Conservation (phyloP, 352 stramenopile genomes). For the Phytopythium ostracodes region DNA sequence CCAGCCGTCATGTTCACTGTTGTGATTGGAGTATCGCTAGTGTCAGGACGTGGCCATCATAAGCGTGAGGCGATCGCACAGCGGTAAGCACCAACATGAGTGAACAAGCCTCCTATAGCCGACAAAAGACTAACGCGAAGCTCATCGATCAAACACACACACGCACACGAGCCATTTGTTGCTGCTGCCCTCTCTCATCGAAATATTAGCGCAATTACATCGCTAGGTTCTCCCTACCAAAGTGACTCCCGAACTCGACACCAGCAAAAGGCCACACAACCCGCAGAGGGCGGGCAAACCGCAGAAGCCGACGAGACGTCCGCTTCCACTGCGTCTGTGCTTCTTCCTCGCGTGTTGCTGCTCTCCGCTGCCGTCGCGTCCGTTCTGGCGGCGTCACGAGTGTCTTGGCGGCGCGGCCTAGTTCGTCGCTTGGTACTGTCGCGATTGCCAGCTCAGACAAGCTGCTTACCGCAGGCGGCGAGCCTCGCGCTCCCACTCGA, state of each 20-base stretch:
- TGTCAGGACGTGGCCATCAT: too few species aligned
- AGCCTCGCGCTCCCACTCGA: conserved; percentile 99
- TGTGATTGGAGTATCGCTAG: too few species aligned
- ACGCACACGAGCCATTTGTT: conserved; percentile 1
- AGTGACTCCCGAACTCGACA: neutral
- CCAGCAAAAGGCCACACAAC: neutral
- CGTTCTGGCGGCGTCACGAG: conserved; percentile 6
- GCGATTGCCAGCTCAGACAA: conserved; percentile 12
- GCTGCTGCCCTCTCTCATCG: conserved; percentile 34
- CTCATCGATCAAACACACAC: neutral
- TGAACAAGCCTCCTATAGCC: neutral
- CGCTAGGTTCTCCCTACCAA: conserved; percentile 23
- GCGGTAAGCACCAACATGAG: too few species aligned
- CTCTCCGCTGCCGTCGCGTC: neutral
- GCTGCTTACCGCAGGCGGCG: conserved; percentile 94
- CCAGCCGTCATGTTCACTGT: too few species aligned
- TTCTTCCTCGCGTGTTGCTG: neutral
- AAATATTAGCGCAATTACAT: conserved; percentile 60
- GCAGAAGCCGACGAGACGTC: neutral
- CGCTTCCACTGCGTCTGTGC: neutral
- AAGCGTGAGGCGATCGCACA: too few species aligned
- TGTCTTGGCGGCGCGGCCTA: conserved; percentile 16
- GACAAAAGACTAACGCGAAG: neutral
- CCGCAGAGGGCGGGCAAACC: neutral
- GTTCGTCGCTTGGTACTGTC: conserved; percentile 6